phyloP scores from a whole-genome alignment of 2,329 filamentous ascomycete genomes.

The Chrysoporthe puriensis region DNA sequence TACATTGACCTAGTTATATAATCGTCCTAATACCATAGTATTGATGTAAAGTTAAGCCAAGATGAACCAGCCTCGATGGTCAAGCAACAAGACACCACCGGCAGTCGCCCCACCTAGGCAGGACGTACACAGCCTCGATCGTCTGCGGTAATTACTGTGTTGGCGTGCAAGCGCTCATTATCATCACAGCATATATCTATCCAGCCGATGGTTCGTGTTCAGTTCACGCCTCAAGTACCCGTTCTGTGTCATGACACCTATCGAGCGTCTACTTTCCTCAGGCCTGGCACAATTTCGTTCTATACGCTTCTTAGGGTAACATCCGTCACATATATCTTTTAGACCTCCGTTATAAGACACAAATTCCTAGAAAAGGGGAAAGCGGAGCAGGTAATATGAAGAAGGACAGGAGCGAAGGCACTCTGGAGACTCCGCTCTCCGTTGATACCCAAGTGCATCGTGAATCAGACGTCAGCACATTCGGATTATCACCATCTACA shows the following conservation, averaged over 20 bases:
- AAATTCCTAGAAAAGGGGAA: background rate
- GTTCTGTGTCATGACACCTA: too few species aligned
- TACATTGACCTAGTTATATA: conserved; percentile 2
- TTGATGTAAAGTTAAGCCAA: conserved; percentile 1
- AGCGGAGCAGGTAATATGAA: background rate
- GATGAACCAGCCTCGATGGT: background rate
- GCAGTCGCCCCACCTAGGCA: conserved; percentile 20
- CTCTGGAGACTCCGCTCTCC: conserved; percentile 20
- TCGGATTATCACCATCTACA: conserved; percentile 21
- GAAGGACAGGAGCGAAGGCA: conserved; percentile 10
- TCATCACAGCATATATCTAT: background rate
- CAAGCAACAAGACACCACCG: conserved; percentile 16
- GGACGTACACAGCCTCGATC: conserved; percentile 18
- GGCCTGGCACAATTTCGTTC: background rate
- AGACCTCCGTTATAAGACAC: background rate
- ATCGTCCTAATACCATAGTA: too few species aligned
- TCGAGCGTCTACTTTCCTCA: background rate
- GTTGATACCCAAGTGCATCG: conserved; percentile 23
- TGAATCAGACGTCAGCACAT: conserved; percentile 21
- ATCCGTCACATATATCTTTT: background rate
- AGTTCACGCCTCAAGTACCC: background rate
- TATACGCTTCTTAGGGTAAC: background rate
- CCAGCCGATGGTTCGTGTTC: background rate
- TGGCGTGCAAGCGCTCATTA: background rate
- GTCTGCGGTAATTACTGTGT: background rate